Evolutionary conservation across 73 alveolate genomes (phyloP), one percentile per base, ranked within the genome.

Genomic region (Halteria grandinella): DNA sequence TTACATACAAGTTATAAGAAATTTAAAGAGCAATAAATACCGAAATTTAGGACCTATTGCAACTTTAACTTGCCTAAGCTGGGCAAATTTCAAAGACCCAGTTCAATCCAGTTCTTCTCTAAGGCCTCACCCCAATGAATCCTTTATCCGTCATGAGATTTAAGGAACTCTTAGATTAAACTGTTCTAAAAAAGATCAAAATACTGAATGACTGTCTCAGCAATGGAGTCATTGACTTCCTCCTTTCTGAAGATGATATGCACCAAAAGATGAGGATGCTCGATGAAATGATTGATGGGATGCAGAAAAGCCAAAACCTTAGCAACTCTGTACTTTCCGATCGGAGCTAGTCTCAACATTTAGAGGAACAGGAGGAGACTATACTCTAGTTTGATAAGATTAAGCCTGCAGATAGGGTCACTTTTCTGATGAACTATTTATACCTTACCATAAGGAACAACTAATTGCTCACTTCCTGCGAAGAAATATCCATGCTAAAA

Each of bases 341-440:
- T 63, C 7, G 10, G 43, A 2, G 70, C 37, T 18, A 63, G 29
- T 5, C 51, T 34, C 62, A 29, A 27, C 64, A 58, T 24, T n/a
- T 34, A 63, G 25, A 24, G 70, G 17, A n/a, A n/a, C n/a, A n/a
- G n/a, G n/a, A n/a, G n/a, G n/a, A n/a, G n/a, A n/a, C n/a, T n/a
- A n/a, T 44, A 11, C 23, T 75, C 6, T 23, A 28, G 27, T 37
- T 60, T 11, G 70, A 75, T 32, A 75, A 41, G 27, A 58, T 43
- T 41, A 75, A 58, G 44, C 63, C 87, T 23, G 87, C 66, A 18
- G 69, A 58, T 41, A 75, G 75, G 37, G 75, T 55, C 39, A 59
- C 71, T 11, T 80, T 44, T 34, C 44, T 80, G 24, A 17, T 80
- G 15, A 80, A 80, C 63, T 69, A 54, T 51, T 73, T 80, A 5